A percentile compares a stretch with the other conserved stretches of the same genome.
These are phyloP conservation scores for Alternaria triticina DNA, from an alignment of 2,329 filamentous ascomycete species.

Conservation along the genomic window DNA sequence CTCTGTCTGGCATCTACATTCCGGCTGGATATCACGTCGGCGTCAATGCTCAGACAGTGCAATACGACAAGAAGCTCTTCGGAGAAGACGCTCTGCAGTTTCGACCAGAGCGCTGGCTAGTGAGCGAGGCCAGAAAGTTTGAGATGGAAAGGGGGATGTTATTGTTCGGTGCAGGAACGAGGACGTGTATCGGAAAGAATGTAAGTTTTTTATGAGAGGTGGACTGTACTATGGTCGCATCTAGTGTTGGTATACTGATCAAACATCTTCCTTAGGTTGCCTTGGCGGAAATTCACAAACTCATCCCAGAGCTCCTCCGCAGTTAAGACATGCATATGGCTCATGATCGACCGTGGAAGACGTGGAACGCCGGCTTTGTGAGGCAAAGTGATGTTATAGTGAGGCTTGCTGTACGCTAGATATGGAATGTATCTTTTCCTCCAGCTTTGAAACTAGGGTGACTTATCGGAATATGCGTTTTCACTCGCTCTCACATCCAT, in stretches of 20 bases:
- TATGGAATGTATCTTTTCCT: not conserved
- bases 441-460: not conserved
- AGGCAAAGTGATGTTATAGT: slow-evolving; percentile 23
- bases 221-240: not conserved
- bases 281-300: slow-evolving; percentile 17
- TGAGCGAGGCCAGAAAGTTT: not conserved
- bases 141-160: not conserved
- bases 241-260: not conserved
- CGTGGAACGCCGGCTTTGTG: slow-evolving; percentile 20
- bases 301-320: slow-evolving; percentile 21
- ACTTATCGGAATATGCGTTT: not conserved
- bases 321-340: slow-evolving; percentile 20
- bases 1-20: not conserved
- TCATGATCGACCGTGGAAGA: slow-evolving; percentile 22
- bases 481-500: not conserved
- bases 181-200: not conserved
- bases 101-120: not conserved
- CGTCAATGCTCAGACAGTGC: not conserved
- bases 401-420: not conserved
- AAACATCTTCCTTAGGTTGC: slow-evolving; percentile 14
- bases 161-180: not conserved
- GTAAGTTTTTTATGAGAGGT: not conserved
- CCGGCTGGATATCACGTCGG: not conserved
- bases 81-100: not conserved
- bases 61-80: not conserved